Evolutionary conservation across 768 basidiomycete species (phyloP).

Genomic region (Termitomyces sp.): DNA sequence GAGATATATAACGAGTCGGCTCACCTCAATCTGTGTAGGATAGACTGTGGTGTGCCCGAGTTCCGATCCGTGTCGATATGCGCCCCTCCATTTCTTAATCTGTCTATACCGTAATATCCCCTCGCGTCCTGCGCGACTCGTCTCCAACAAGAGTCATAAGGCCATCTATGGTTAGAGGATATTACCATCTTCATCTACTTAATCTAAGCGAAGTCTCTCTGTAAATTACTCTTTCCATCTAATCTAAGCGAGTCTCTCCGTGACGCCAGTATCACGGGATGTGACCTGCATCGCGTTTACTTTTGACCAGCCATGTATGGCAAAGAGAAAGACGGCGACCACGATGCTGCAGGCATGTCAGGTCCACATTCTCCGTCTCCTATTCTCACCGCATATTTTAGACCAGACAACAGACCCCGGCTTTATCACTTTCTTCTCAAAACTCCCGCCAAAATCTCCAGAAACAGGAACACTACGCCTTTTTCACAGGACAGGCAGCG

Average conservation of each 20-base stretch:
- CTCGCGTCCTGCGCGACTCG: too few relatives aligned
- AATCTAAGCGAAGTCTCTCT: too few relatives aligned
- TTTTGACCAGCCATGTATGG: conserved; percentile 44
- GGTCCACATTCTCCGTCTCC: neutral
- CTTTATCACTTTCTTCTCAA: conserved; percentile 67
- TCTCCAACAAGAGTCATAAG: too few relatives aligned
- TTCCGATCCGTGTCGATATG: too few relatives aligned
- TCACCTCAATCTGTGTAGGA: too few relatives aligned
- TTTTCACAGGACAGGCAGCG: conserved; percentile 60
- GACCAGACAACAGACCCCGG: conserved; percentile 72
- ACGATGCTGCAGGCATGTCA: conserved; percentile 14
- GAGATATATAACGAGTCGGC: too few relatives aligned
- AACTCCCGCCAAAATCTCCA: conserved; percentile 60
- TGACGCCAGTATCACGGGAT: conserved; percentile 13
- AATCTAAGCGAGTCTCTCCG: neutral
- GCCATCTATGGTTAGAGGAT: too few relatives aligned
- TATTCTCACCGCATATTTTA: conserved; percentile 2
- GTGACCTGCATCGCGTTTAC: conserved; percentile 11
- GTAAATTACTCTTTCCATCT: neutral
- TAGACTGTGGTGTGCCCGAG: too few relatives aligned
- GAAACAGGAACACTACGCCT: conserved; percentile 82
- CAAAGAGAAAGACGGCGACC: conserved; percentile 51
- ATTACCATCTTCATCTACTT: too few relatives aligned
- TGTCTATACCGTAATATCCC: too few relatives aligned
- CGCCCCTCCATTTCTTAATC: too few relatives aligned